Percentiles rank a stretch among this genome's conserved stretches.
Conservation (phyloP, 2,329 filamentous ascomycete species). For the Teratosphaeria zuluensis region DNA sequence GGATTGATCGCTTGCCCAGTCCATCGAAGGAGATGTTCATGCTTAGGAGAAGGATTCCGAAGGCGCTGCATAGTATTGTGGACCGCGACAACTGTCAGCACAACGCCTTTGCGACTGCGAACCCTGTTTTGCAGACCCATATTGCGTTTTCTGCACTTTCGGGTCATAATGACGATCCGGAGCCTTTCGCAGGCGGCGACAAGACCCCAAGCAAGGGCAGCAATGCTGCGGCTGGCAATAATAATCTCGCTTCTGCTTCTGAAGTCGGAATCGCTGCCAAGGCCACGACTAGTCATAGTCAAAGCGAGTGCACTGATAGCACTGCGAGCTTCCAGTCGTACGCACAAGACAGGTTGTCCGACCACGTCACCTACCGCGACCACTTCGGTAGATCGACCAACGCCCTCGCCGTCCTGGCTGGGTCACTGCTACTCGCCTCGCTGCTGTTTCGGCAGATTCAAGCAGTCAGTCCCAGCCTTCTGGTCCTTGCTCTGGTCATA, state of each 20-base stretch:
- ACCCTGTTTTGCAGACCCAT: background rate
- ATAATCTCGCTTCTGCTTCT: background rate
- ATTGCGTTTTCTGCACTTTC: background rate
- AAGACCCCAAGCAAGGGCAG: background rate
- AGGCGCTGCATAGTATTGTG: slow-evolving; percentile 4
- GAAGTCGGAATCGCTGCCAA: background rate
- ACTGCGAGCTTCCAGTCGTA: slow-evolving; percentile 5
- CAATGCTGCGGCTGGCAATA: background rate
- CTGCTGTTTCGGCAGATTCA: background rate
- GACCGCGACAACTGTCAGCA: background rate
- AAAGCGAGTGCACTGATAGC: background rate
- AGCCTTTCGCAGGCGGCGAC: too few species aligned
- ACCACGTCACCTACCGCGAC: slow-evolving; percentile 14
- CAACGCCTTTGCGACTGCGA: background rate
- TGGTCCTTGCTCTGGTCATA: background rate
- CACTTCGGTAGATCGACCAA: slow-evolving; percentile 14
- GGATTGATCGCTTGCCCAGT: slow-evolving; percentile 6
- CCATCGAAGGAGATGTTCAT: slow-evolving; percentile 11
- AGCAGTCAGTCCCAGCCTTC: background rate
- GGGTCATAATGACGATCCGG: background rate
- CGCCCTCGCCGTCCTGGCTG: background rate
- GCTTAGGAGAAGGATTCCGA: slow-evolving; percentile 8
- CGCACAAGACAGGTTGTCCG: slow-evolving; percentile 5
- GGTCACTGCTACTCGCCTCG: background rate
- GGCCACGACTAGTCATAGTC: background rate